phyloP scores from a whole-genome alignment of 31 red algal species.

The Endocladia muricata region DNA sequence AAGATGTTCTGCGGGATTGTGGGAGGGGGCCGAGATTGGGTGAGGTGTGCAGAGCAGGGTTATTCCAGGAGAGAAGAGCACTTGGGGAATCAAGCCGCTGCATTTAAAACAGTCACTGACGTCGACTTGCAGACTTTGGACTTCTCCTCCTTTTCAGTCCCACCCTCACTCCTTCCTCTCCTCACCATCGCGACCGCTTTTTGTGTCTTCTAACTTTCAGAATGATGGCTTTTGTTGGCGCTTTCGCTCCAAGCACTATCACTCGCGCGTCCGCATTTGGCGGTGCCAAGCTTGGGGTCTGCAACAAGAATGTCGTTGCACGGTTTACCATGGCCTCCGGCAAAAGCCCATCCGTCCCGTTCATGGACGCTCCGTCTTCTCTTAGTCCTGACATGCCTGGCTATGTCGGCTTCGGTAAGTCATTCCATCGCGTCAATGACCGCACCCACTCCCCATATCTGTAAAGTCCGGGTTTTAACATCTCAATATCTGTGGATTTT shows the following conservation, averaged over 20 bases:
- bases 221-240: conserved; percentile 41
- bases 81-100: no score
- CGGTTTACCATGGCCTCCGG: conserved; percentile 43
- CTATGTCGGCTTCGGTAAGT: conserved; percentile 56
- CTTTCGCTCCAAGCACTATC: conserved; percentile 15
- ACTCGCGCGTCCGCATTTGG: conserved; percentile 4
- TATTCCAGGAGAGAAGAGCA: no score
- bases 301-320: not conserved
- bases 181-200: no score
- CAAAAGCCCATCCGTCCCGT: conserved; percentile 73
- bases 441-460: not conserved
- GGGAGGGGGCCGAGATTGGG: no score
- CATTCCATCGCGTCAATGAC: not conserved
- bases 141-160: no score
- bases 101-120: no score
- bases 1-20: no score
- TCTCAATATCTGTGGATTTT: not conserved
- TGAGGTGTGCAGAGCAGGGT: no score
- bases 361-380: conserved; percentile 59
- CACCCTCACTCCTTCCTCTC: no score
- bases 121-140: no score
- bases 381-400: conserved; percentile 45
- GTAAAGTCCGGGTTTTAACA: not conserved
- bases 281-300: not conserved
- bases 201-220: no score